Base-by-base conservation (phyloP, 2,329 filamentous ascomycete genomes). In the Cercospora janseana region DNA sequence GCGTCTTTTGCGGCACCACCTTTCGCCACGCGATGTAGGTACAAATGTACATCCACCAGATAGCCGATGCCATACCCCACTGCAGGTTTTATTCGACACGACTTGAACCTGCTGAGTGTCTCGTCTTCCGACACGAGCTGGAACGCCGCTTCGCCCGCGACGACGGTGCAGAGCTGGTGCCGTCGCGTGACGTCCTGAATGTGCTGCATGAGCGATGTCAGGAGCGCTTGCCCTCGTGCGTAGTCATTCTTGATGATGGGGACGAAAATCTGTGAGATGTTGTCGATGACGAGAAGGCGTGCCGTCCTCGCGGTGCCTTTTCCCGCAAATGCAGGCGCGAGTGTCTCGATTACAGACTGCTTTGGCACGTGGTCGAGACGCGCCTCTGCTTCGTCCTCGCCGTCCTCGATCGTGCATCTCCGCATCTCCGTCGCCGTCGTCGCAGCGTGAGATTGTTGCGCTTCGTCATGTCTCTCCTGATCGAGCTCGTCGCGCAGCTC, bases 401-500 rank as follows among this genome's bases (percentile, higher is more conserved):
- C 67, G 48, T 70, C 68, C 4, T 55, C 54, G 23, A 70, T 65
- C 6, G 62, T 66, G 27, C 52, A 57, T 46, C 32, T 24, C 5
- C 4, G 40, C 20, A 6, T 13, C 28, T 24, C 32, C 24, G 18
- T 23, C 29, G 15, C 8, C 20, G 5, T 15, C 29, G n/a, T n/a
- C 4, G 32, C n/a, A n/a, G n/a, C n/a, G n/a, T n/a, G n/a, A n/a
- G n/a, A 4, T 4, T 31, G 9, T 20, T 48, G 16, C 27, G 35
- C 23, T 9, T 28, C 20, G 20, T 29, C 37, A 6, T 21, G 29
- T 6, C n/a, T 12, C 6, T 50, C 41, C 13, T n/a, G n/a, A 10
- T 57, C 52, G 4, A 74, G 49, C 1, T 46, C 63, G n/a, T 70
- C 69, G 21, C 67, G 60, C 27, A 78, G 53, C 59, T 79, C 76